These are phyloP conservation scores for Pezicula neosporulosa DNA, from an alignment of 2,329 filamentous ascomycete genomes.

Conservation along the genomic window DNA sequence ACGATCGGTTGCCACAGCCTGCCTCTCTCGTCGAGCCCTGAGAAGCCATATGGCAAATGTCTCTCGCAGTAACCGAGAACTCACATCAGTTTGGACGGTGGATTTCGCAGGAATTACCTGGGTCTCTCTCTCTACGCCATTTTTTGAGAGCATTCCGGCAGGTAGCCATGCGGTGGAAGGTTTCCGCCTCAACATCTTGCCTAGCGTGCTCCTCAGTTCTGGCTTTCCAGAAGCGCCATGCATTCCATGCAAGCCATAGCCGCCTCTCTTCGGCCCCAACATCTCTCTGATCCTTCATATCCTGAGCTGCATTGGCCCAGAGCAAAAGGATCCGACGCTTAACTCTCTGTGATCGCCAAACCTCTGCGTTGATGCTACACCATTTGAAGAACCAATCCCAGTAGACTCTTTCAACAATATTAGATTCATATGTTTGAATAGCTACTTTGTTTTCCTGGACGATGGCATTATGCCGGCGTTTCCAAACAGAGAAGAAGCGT, in stretches of 20 bases:
- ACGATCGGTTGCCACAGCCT: slow-evolving; percentile 47
- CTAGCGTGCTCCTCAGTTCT: slow-evolving; percentile 9
- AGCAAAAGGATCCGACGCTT: slow-evolving; percentile 16
- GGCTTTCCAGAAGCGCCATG: slow-evolving; percentile 19
- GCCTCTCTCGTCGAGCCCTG: slow-evolving; percentile 37
- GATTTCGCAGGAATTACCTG: slow-evolving; percentile 20
- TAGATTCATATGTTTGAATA: slow-evolving; percentile 24
- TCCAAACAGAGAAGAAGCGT: slow-evolving; percentile 52
- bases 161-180: slow-evolving; percentile 6
- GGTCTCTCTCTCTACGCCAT: slow-evolving; percentile 24
- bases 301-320: slow-evolving; percentile 18
- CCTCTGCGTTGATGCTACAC: slow-evolving; percentile 14
- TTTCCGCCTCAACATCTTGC: slow-evolving; percentile 12
- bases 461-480: slow-evolving; percentile 17
- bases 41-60: slow-evolving; percentile 47
- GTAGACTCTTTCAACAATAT: slow-evolving; percentile 25
- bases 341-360: slow-evolving; percentile 11
- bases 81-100: slow-evolving; percentile 39
- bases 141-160: slow-evolving; percentile 15
- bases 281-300: slow-evolving; percentile 12
- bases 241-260: slow-evolving; percentile 12
- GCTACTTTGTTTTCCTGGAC: slow-evolving; percentile 22
- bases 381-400: slow-evolving; percentile 34
- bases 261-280: slow-evolving; percentile 17
- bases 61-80: slow-evolving; percentile 40